Percentiles rank a stretch among this genome's conserved stretches.
Evolutionary conservation across 345 rosid species (phyloP).

Genomic region (Gynandropsis gynandra): DNA sequence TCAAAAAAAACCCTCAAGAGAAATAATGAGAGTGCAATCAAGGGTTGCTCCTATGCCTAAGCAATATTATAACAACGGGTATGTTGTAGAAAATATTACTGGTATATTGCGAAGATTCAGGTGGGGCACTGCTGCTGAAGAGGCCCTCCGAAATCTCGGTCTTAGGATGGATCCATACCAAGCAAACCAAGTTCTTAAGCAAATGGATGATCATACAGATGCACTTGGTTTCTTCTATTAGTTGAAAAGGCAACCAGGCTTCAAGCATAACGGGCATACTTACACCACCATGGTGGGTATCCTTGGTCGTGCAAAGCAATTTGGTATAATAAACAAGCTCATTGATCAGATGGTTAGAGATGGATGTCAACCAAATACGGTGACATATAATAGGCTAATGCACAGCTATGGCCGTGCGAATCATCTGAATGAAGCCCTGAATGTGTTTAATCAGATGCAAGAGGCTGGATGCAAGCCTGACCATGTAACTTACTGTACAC

Average conservation of each 20-base stretch:
- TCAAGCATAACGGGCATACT: slow-evolving; percentile 86
- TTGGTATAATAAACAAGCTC: slow-evolving; percentile 54
- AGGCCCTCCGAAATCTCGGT: slow-evolving; percentile 50
- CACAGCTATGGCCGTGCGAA: slow-evolving; percentile 95
- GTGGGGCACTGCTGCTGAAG: slow-evolving; percentile 80
- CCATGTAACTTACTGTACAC: slow-evolving; percentile 85
- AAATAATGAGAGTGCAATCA: slow-evolving; percentile 34
- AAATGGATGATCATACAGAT: slow-evolving; percentile 61
- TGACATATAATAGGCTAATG: slow-evolving; percentile 83
- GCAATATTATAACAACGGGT: slow-evolving; percentile 31
- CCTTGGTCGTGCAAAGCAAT: slow-evolving; percentile 83
- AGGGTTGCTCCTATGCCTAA: slow-evolving; percentile 33
- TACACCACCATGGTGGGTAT: slow-evolving; percentile 94
- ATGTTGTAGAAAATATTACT: slow-evolving; percentile 50
- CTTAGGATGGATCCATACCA: slow-evolving; percentile 60
- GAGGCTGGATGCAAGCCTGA: slow-evolving; percentile 72
- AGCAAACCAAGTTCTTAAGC: slow-evolving; percentile 87
- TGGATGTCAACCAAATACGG: slow-evolving; percentile 80
- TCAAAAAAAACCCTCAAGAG: slow-evolving; percentile 35
- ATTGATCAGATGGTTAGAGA: slow-evolving; percentile 76
- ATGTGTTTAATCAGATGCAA: slow-evolving; percentile 74
- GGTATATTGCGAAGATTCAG: slow-evolving; percentile 39
- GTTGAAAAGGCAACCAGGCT: slow-evolving; percentile 60
- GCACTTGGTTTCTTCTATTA: slow-evolving; percentile 84
- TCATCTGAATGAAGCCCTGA: slow-evolving; percentile 63